Evolutionary conservation across 495 filamentous ascomycete genomes (phyloP), one percentile per base, ranked within the genome.

Genomic region (Trichoderma asperelloides): DNA sequence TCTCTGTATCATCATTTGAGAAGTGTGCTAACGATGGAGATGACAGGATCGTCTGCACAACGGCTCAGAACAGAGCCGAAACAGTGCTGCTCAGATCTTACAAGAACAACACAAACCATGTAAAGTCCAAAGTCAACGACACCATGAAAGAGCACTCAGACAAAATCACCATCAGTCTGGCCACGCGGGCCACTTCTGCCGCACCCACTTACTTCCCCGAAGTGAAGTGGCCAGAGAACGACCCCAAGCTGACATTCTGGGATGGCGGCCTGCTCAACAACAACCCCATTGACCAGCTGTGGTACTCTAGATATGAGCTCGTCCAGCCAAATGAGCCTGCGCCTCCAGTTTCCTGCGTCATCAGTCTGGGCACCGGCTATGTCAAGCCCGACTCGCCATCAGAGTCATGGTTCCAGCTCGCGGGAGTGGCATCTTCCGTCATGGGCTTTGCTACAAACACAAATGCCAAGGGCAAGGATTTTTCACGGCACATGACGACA

Each of bases 251-350:
- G 55, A 60, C 55, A 12, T 60, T 60, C n/a, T 60, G 55, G 55
- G 55, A 60, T 25, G 55, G 55, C 55, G 55, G 55, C 15, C 55
- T 60, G 0, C 55, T 60, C 55, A 60, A 60, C 55, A 60, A 60
- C 55, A 60, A 60, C 27, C 55, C 55, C 23, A 60, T 60, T 25
- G 55, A 60, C 55, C 55, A 60, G 55, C 55, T 60, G 23, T 60
- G 55, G 55, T 60, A 60, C 27, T 11, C 55, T 1, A 27, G 55
- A 27, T 60, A 28, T 25, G 55, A 60, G 23, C 55, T 60, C 16
- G 55, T 60, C 55, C 15, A 60, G 55, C 55, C 55, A 11, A 9
- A 8, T 1, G 55, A 60, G 55, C 55, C 55, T 13, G 6, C 55
- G 0, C 55, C 55, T 6, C 23, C 55, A 23, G 55, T 60, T 0